Base-by-base conservation (phyloP, 805 yeast genomes). In the Lipomyces spencermartinsiae region DNA sequence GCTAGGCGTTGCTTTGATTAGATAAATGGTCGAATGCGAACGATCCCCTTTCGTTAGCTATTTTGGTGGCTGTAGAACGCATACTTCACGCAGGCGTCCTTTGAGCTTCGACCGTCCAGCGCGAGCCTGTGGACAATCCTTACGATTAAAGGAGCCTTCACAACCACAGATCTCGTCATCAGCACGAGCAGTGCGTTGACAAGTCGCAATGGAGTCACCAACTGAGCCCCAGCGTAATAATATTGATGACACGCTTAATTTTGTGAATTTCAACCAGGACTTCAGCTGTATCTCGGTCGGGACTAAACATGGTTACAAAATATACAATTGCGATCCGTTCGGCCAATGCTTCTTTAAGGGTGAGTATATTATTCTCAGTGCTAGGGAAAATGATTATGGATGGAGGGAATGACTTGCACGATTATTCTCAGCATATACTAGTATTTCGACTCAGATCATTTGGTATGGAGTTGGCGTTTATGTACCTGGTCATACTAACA, bases 321-420 rank as follows among this genome's bases (percentile, higher is more conserved):
- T 94, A 59, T 94, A 85, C 82, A 91, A 91, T 75, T 93, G 97
- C 78, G 93, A 90, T 71, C 97, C 97, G 16, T 90, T 91, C 78
- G 93, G 93, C 10, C 85, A 84, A 72, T 89, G 91, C 74, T 89
- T 87, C 75, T 82, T 80, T 29, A 80, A 78, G 66, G 66, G 75
- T 76, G 76, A 73, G 77, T 33, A 19, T 33, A 10, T 59, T 43
- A 14, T 14, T 59, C 19, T 8, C 46, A 22, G 34, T 53, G 8
- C 10, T 3, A 16, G 49, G 22, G n/a, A 1, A 22, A 43, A 43
- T 5, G 4, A n/a, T 19, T 6, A 16, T 8, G n/a, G 49, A 16
- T n/a, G 19, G 22, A 43, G 49, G n/a, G 49, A 43, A 43, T 16
- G 49, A 3, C 9, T 43, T 43, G 22, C 49, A 16, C n/a, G 49